Evolutionary conservation across 2,329 filamentous ascomycete genomes (phyloP).

Genomic region (Xylaria sp.): DNA sequence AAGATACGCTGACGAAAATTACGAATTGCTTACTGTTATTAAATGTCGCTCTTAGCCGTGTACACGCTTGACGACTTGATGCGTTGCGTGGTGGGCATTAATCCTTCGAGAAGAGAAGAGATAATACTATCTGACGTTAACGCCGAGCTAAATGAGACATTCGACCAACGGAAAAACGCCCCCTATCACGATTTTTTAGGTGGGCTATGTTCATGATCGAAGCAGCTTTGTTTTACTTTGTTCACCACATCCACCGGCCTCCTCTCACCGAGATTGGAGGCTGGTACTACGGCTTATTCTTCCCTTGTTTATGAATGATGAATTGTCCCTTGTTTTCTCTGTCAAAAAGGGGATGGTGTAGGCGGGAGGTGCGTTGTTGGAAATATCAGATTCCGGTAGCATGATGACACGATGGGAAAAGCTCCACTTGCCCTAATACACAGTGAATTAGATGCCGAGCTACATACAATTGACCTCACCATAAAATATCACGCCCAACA

Average conservation of each 20-base stretch:
- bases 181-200: slow-evolving; percentile 43
- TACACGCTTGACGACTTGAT: slow-evolving; percentile 45
- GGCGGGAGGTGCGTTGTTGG: slow-evolving; percentile 45
- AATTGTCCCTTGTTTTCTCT: slow-evolving; percentile 36
- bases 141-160: slow-evolving; percentile 41
- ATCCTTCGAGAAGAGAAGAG: slow-evolving; percentile 38
- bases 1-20: slow-evolving; percentile 49
- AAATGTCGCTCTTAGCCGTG: slow-evolving; percentile 42
- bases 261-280: slow-evolving; percentile 32
- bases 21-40: slow-evolving; percentile 48
- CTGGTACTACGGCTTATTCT: slow-evolving; percentile 41
- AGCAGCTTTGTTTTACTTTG: slow-evolving; percentile 40
- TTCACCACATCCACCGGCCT: slow-evolving; percentile 34
- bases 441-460: slow-evolving; percentile 41
- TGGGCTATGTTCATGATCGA: slow-evolving; percentile 44
- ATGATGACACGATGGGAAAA: slow-evolving; percentile 48
- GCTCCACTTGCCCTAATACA: slow-evolving; percentile 46
- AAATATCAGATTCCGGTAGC: slow-evolving; percentile 46
- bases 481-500: slow-evolving; percentile 8
- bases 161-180: slow-evolving; percentile 39
- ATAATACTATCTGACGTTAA: slow-evolving; percentile 35
- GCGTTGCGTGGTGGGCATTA: slow-evolving; percentile 43
- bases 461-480: slow-evolving; percentile 30
- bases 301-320: slow-evolving; percentile 45
- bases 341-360: slow-evolving; percentile 47